Evolutionary conservation across 2,329 filamentous ascomycete species (phyloP).

Genomic region (Xylariomycetidae sp.): DNA sequence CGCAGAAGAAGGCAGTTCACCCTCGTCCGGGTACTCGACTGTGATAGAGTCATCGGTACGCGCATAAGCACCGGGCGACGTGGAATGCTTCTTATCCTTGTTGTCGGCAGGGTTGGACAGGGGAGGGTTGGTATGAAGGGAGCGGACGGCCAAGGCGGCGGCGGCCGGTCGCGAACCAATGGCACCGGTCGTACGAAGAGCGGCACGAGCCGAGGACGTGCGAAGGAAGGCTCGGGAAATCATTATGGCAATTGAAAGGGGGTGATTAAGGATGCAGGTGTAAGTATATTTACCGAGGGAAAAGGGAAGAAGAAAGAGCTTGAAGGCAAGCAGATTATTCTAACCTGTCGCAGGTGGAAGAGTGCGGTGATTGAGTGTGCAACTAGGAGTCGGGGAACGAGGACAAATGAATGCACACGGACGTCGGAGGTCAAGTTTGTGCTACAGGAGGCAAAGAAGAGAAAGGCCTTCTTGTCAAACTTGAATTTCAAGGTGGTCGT

Average conservation of each 20-base stretch:
- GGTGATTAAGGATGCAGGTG: no score
- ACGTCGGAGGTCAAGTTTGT: neutral
- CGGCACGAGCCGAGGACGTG: constrained; percentile 16
- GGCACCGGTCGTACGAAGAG: constrained; percentile 13
- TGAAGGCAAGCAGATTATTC: no score
- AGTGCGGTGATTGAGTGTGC: no score
- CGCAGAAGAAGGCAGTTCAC: constrained; percentile 64
- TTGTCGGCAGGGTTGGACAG: constrained; percentile 17
- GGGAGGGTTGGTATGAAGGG: constrained; percentile 22
- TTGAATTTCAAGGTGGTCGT: neutral
- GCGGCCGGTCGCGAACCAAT: constrained; percentile 13
- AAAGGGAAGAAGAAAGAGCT: no score
- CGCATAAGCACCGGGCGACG: constrained; percentile 60
- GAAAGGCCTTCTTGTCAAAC: constrained; percentile 3
- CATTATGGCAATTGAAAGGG: constrained; percentile 11
- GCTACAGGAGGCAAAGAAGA: no score
- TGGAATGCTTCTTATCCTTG: constrained; percentile 22
- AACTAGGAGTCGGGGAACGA: no score
- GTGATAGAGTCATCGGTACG: constrained; percentile 75
- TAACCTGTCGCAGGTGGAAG: no score
- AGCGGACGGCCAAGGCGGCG: constrained; percentile 12
- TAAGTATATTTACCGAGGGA: no score
- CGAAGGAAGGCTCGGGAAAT: constrained; percentile 15
- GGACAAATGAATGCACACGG: no score
- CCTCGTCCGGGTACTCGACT: constrained; percentile 73